Conservation (phyloP, 108 stramenopile genomes). For the Cyclotella sp. region DNA sequence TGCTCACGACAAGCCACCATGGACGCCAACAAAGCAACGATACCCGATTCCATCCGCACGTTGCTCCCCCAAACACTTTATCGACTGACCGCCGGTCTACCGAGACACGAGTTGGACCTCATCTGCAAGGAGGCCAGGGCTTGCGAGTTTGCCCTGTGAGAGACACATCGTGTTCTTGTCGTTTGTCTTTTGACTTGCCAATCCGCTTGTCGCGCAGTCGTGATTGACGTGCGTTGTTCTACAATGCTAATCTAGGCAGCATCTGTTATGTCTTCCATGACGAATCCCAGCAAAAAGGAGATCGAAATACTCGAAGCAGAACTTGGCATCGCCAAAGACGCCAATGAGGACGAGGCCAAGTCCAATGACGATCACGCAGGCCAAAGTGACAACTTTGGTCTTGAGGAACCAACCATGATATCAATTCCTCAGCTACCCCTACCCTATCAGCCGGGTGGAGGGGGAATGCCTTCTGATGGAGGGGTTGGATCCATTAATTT, state of each 20-base stretch:
- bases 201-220: neutral
- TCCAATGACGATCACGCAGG: neutral
- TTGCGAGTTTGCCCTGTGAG: conserved; percentile 71
- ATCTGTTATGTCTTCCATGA: neutral
- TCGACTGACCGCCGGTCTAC: conserved; percentile 73
- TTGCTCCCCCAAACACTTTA: conserved; percentile 54
- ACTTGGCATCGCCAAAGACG: conserved; percentile 28
- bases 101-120: conserved; percentile 64
- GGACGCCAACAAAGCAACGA: neutral
- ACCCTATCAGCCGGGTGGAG: conserved; percentile 43
- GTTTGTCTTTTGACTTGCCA: neutral
- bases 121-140: conserved; percentile 70
- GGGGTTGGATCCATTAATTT: conserved; percentile 31
- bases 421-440: conserved; percentile 41
- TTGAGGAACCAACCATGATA: conserved; percentile 37
- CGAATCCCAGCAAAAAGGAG: conserved; percentile 44
- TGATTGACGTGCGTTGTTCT: neutral
- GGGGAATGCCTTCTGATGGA: neutral
- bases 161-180: too few species aligned
- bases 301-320: conserved; percentile 61
- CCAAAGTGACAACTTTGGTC: conserved; percentile 1
- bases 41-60: conserved; percentile 23
- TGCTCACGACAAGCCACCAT: neutral
- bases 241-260: neutral
- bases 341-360: neutral